These are phyloP conservation scores for Colletotrichum siamense DNA, from an alignment of 2,329 filamentous ascomycete genomes.

Conservation along the genomic window DNA sequence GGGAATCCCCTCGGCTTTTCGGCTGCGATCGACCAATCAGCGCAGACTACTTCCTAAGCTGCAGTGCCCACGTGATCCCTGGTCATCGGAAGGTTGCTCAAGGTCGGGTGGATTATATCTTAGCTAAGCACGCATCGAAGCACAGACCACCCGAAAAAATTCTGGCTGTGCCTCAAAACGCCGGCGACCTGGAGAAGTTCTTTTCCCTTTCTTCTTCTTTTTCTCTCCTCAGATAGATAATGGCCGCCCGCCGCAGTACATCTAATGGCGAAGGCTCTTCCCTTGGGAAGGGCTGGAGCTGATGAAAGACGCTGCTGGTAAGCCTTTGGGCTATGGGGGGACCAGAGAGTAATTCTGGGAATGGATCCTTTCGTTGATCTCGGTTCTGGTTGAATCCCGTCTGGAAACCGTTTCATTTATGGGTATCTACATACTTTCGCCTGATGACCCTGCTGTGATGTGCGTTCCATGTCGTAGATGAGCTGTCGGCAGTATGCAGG, in stretches of 20 bases:
- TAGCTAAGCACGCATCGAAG: background rate
- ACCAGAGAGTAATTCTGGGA: constrained; percentile 24
- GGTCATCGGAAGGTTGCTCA: background rate
- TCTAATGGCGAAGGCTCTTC: constrained; percentile 10
- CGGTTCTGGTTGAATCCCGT: constrained; percentile 18
- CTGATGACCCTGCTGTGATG: background rate
- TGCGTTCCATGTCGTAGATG: rapidly evolving
- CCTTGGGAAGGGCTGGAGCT: background rate
- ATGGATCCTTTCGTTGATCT: constrained; percentile 27
- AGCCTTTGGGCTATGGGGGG: constrained; percentile 22
- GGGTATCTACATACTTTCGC: constrained; percentile 23
- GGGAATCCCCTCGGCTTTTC: constrained; percentile 44
- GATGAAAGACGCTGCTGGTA: constrained; percentile 23
- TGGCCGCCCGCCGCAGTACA: constrained; percentile 23
- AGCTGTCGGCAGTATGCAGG: too few relatives aligned
- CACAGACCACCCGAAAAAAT: constrained; percentile 19
- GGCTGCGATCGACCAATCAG: constrained; percentile 48
- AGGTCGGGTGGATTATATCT: background rate
- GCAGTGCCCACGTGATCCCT: background rate
- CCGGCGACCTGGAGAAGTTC: background rate
- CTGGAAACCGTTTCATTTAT: constrained; percentile 26
- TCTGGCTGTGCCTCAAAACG: constrained; percentile 5
- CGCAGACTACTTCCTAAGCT: constrained; percentile 40
- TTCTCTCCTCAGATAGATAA: constrained; percentile 21
- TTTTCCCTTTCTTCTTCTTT: constrained; percentile 1